Base-by-base conservation (phyloP, 2,329 filamentous ascomycete genomes). In the Pseudocercospora cruenta region DNA sequence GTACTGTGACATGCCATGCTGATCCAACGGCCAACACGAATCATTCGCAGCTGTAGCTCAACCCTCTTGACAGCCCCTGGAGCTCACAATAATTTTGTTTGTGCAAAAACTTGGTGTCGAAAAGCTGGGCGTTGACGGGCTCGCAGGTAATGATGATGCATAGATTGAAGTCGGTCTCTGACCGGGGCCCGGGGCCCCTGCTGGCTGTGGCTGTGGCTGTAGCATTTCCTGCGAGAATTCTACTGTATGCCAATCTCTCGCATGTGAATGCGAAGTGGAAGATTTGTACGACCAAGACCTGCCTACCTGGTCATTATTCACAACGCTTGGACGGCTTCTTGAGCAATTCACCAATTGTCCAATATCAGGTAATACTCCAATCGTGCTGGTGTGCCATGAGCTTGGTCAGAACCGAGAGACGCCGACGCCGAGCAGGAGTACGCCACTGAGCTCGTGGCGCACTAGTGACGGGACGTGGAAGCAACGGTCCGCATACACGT, bases 101-200 rank as follows among this genome's bases (percentile, higher is more conserved):
- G 24, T 26, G 16, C 4, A 31, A 21, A 51, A 55, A 33, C 6
- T 31, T 26, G 51, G 26, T 33, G 22, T 55, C 26, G 10, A n/a
- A 39, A 54, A 26, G 51, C 24, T 53, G 49, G 49, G 49, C 21
- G 49, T 31, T 51, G 47, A 10, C 10, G 12, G n/a, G n/a, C 19
- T 14, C 19, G 16, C 12, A 55, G 24, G 51, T 55, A 16, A 55
- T 55, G 51, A 55, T 55, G 51, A 55, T 55, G 51, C 51, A 55
- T 55, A 55, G 26, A 54, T 54, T 28, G 51, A 39, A 39, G 21
- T 54, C 51, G 51, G 51, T 28, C 51, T 16, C 10, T 22, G 19
- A 53, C 12, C 49, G 22, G 49, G 49, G 21, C 49, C 12, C 49
- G 22, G 49, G 49, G 21, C 49, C 49, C 49, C 22, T 28, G 49